Evolutionary conservation across 352 stramenopile species (phyloP), one percentile per base, ranked within the genome.

Genomic region (Blastocystis sp.): DNA sequence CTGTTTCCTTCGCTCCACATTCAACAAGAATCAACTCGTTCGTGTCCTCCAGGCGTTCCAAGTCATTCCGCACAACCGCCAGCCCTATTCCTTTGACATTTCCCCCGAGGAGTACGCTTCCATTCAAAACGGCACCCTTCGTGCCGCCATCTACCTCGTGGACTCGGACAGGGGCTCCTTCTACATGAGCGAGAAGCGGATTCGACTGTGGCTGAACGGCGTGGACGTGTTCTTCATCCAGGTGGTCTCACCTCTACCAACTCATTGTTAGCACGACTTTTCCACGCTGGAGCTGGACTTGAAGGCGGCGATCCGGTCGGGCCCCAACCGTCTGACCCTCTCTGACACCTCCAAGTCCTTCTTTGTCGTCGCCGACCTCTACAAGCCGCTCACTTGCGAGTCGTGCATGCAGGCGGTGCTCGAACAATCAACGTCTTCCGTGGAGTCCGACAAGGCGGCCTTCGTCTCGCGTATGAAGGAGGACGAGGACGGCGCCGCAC

Each of bases 401-500:
- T 11, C 24, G 1, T 14, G 56, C 40, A 16, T 78, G 0, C 9
- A 38, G 8, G 8, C 21, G 9, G 21, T 78, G 9, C 38, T 34
- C 7, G 29, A 38, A n/a, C 16, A 11, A 8, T 32, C 18, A 7
- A 38, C 27, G 8, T 21, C 38, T 11, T 38, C 40, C n/a, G 40
- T 42, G 40, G 49, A 38, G 44, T 34, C 56, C 8, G 67, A 11
- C 11, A 24, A 38, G 1, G 16, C 9, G 18, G n/a, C 14, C n/a
- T 78, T 78, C 67, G 49, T 78, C 21, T 36, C 53, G 27, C 44
- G 27, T 8, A 40, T 32, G 67, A 56, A 49, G n/a, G 64, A 76
- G 21, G 67, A 78, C 6, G 64, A 76, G 8, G 67, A 78, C 1
- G 67, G 53, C 24, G 14, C 53, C 21, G 6, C 42, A 1, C 11